Conservation (phyloP, 179 eudicot species). For the Camellia oleifera region DNA sequence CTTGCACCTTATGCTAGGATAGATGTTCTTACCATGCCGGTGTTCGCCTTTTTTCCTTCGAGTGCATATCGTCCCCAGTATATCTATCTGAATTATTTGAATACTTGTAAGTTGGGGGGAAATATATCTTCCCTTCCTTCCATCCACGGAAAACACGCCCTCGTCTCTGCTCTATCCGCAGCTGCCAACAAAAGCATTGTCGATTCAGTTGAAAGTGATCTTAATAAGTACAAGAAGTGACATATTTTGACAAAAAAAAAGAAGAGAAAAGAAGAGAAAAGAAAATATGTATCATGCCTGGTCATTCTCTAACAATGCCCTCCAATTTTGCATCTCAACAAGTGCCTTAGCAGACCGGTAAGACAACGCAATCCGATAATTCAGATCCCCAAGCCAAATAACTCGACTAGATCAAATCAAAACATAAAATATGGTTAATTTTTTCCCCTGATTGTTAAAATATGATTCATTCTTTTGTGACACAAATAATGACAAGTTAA, state of each 20-base stretch:
- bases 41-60: slow-evolving; percentile 87
- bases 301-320: slow-evolving; percentile 78
- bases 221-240: background rate
- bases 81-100: slow-evolving; percentile 87
- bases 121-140: slow-evolving; percentile 91
- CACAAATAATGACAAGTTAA: slow-evolving; percentile 6
- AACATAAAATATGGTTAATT: background rate
- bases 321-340: slow-evolving; percentile 97
- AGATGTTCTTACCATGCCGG: slow-evolving; percentile 79
- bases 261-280: background rate
- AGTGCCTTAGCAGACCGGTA: slow-evolving; percentile 88
- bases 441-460: background rate
- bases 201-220: background rate
- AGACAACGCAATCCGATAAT: slow-evolving; percentile 81
- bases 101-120: slow-evolving; percentile 96
- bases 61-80: slow-evolving; percentile 71
- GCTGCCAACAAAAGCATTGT: slow-evolving; percentile 39
- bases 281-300: slow-evolving; percentile 52
- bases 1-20: background rate
- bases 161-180: slow-evolving; percentile 79
- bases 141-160: slow-evolving; percentile 84
- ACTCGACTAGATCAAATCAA: slow-evolving; percentile 56
- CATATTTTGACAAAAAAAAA: background rate
- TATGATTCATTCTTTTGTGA: background rate
- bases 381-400: slow-evolving; percentile 98